phyloP scores from a whole-genome alignment of 2,329 filamentous ascomycete genomes.

The Cordyceps militaris region DNA sequence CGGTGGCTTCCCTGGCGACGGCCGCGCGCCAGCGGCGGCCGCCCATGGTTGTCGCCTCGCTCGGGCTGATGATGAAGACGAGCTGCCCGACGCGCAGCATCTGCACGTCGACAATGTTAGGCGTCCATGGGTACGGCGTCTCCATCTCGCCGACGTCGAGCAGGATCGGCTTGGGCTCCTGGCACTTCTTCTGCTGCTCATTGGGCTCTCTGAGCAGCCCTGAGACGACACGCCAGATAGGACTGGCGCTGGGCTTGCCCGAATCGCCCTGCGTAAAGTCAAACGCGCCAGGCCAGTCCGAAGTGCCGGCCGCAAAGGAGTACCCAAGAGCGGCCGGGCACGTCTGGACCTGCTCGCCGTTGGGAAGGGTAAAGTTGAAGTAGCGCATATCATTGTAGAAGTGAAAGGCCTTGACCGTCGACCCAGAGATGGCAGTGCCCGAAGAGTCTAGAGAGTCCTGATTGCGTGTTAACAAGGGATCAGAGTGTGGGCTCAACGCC shows the following conservation, averaged over 20 bases:
- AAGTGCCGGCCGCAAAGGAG: slow-evolving; percentile 87
- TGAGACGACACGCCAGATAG: slow-evolving; percentile 73
- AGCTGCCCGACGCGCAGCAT: slow-evolving; percentile 77
- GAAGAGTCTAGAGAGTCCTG: slow-evolving; percentile 47
- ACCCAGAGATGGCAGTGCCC: slow-evolving; percentile 49
- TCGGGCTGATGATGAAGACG: slow-evolving; percentile 74
- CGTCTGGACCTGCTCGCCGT: slow-evolving; percentile 63
- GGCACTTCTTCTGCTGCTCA: slow-evolving; percentile 64
- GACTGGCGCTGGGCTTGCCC: slow-evolving; percentile 60
- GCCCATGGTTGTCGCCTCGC: slow-evolving; percentile 89
- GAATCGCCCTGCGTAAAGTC: slow-evolving; percentile 87
- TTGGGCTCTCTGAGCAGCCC: slow-evolving; percentile 64
- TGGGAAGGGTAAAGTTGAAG: slow-evolving; percentile 65
- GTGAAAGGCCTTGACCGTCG: slow-evolving; percentile 73
- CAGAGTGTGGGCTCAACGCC: neutral
- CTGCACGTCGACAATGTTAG: slow-evolving; percentile 88
- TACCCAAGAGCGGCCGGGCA: slow-evolving; percentile 87
- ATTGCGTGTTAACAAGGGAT: neutral
- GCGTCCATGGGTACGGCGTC: slow-evolving; percentile 76
- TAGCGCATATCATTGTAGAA: slow-evolving; percentile 76
- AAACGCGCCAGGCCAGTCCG: slow-evolving; percentile 83
- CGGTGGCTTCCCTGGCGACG: slow-evolving; percentile 45
- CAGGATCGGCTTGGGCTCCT: slow-evolving; percentile 75
- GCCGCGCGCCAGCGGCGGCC: slow-evolving; percentile 79
- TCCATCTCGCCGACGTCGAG: slow-evolving; percentile 81